Base-by-base conservation (phyloP, 495 filamentous ascomycete genomes). In the Aspergillus leporis region DNA sequence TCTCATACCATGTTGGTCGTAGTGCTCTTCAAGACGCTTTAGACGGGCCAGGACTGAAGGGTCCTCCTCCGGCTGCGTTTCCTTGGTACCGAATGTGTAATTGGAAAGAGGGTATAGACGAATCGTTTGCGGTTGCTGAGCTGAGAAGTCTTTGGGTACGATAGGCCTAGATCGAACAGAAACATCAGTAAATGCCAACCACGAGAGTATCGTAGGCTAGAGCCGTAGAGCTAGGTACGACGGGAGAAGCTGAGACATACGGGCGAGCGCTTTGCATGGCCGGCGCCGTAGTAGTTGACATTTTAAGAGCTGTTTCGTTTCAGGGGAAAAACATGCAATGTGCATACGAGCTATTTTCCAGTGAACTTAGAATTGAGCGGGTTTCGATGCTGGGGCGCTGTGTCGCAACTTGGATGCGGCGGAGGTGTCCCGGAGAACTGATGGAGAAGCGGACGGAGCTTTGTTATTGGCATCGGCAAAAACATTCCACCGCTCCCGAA, bases 21-120 rank as follows among this genome's bases (percentile, higher is more conserved):
- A 98, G 75, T 98, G 93, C 64, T 98, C 92, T 69, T 98, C 92
- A 13, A 98, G 83, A 6, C 94, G 85, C 74, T 92, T 91, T 51
- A 98, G 83, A 5, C 94, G 91, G 30, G 93, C 93, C 49, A 95
- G 81, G 7, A 98, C 94, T 4, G 91, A 96, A 4, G 93, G 93
- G 69, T 98, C 94, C 74, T 98, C 94, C 74, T 98, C 94, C 2
- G 94, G 94, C 72, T 98, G 94, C 10, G 87, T 93, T 77, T 97
- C 94, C 75, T 98, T 98, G 18, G 93, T 95, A 56, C 93, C 93
- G 70, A 98, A 98, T 40, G 93, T 97, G 81, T 98, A 98, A 79
- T 97, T 98, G 63, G 91, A 96, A 30, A 98, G 83, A 19, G 94
- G 94, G 72, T 93, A 98, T 8, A 98, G 83, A 53, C 92, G 91